A percentile compares a stretch with the other conserved stretches of the same genome.
Evolutionary conservation across 2,329 filamentous ascomycete species (phyloP).

Genomic region (Colletotrichum lentis): DNA sequence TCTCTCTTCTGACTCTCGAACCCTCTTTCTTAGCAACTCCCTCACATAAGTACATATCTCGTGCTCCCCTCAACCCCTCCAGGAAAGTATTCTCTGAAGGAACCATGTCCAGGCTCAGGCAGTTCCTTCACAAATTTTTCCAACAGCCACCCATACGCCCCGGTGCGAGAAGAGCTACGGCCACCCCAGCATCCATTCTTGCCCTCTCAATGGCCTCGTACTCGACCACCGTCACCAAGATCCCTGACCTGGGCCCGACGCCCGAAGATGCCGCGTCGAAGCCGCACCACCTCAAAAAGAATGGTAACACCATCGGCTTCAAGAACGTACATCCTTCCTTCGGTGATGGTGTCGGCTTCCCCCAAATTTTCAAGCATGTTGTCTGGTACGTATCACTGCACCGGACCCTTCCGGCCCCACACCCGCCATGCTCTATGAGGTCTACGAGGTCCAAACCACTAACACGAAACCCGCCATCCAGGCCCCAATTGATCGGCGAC

Average conservation of each 20-base stretch:
- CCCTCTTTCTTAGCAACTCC: neutral
- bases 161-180: constrained; percentile 32
- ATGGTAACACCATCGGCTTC: constrained; percentile 55
- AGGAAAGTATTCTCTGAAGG: neutral
- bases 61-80: neutral
- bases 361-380: constrained; percentile 45
- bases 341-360: constrained; percentile 34
- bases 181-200: constrained; percentile 26
- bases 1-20: neutral
- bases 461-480: constrained; percentile 33
- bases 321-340: constrained; percentile 62
- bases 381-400: constrained; percentile 47
- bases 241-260: constrained; percentile 46
- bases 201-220: constrained; percentile 39
- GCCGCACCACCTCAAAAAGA: constrained; percentile 57
- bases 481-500: constrained; percentile 53
- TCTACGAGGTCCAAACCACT: constrained; percentile 7
- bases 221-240: constrained; percentile 47
- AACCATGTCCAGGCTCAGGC: constrained; percentile 30
- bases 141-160: constrained; percentile 16
- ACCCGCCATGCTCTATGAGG: neutral
- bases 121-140: constrained; percentile 26
- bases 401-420: neutral
- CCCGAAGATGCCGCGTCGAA: constrained; percentile 55
- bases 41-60: constrained; percentile 10